Evolutionary conservation across 2,329 filamentous ascomycete genomes (phyloP).

Genomic region (Trichoderma breve): DNA sequence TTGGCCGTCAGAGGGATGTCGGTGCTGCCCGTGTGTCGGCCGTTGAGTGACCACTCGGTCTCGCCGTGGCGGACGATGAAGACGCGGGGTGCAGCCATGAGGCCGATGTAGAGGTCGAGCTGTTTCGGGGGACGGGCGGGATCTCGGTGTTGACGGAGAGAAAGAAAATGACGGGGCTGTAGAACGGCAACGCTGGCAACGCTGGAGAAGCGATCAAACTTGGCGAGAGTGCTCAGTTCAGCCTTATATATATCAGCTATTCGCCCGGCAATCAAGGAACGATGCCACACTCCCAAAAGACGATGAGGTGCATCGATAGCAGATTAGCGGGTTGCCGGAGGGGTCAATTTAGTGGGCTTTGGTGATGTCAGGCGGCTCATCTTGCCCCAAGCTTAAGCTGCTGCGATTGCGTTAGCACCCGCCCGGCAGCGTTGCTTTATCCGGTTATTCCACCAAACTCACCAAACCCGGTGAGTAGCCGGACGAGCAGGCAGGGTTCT

Average conservation of each 20-base stretch:
- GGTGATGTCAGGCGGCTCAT: constrained; percentile 5
- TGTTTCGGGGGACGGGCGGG: background rate
- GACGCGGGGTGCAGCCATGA: constrained; percentile 60
- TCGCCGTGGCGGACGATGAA: constrained; percentile 89
- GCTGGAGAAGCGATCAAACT: background rate
- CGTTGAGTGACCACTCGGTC: constrained; percentile 91
- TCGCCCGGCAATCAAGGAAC: background rate
- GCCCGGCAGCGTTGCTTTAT: background rate
- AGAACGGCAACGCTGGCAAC: too few relatives aligned
- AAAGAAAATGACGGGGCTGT: background rate
- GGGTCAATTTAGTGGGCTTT: constrained; percentile 2
- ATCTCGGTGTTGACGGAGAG: background rate
- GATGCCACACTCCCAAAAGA: background rate
- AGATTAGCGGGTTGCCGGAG: constrained; percentile 3
- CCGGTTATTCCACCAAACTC: background rate
- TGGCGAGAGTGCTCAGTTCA: background rate
- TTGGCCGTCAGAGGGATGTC: constrained; percentile 82
- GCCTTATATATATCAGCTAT: background rate
- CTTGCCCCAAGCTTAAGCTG: background rate
- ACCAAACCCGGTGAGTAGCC: background rate
- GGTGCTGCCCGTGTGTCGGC: constrained; percentile 78
- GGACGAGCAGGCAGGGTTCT: background rate
- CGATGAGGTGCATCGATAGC: background rate
- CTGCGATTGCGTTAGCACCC: background rate
- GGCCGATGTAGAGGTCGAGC: background rate